These are phyloP conservation scores for Dictyostelium capitatum DNA, from an alignment of 78 protist genomes.

Conservation along the genomic window DNA sequence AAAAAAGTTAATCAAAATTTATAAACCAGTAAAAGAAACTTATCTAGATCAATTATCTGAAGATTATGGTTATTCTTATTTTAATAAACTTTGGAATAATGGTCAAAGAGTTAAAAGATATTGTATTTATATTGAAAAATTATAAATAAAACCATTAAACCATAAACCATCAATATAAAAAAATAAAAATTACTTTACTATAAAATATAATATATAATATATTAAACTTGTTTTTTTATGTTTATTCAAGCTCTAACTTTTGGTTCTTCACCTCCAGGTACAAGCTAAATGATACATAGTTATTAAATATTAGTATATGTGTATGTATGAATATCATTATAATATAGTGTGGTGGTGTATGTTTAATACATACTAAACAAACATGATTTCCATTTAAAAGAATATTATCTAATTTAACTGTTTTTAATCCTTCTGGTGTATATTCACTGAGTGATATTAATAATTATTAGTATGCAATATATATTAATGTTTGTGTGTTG, in stretches of 20 bases:
- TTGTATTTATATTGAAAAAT: constrained; percentile 66
- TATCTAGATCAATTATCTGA: constrained; percentile 60
- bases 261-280: constrained; percentile 83
- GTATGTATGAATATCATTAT: no score
- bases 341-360: no score
- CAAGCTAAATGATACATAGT: constrained; percentile 26
- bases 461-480: not conserved
- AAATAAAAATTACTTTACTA: not conserved
- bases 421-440: constrained; percentile 91
- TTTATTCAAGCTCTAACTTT: not conserved
- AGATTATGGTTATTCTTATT: constrained; percentile 88
- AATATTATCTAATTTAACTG: constrained; percentile 88
- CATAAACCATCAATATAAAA: no score
- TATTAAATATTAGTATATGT: constrained; percentile 1
- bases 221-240: not conserved
- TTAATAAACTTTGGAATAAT: constrained; percentile 87
- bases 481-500: not conserved
- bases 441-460: constrained; percentile 88
- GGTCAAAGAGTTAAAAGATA: constrained; percentile 81
- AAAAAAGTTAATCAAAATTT: constrained; percentile 30
- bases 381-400: constrained; percentile 95
- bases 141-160: not conserved
- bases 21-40: constrained; percentile 64
- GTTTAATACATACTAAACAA: constrained; percentile 86
- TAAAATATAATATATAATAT: no score